Percentiles rank a stretch among this genome's conserved stretches.
Conservation (phyloP, 345 rosid genomes). For the Arabidopsis suecica region DNA sequence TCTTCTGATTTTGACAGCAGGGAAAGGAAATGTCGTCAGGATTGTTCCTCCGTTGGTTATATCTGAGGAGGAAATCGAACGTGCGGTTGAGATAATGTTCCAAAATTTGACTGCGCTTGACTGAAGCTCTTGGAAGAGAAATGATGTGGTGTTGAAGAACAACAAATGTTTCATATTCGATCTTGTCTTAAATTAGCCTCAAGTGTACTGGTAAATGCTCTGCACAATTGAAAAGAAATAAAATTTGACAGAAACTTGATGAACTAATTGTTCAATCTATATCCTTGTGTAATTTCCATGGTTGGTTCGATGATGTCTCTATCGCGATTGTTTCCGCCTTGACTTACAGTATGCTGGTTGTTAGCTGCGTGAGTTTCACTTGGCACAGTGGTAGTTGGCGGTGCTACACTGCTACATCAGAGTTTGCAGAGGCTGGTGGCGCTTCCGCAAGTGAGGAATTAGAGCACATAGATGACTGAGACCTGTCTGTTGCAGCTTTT, state of each 20-base stretch:
- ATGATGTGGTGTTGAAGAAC: neutral
- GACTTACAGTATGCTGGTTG: neutral
- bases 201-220: neutral
- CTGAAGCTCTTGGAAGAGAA: neutral
- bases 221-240: neutral
- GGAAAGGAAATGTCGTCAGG: slow-evolving; percentile 87
- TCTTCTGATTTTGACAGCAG: slow-evolving; percentile 76
- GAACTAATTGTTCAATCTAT: neutral
- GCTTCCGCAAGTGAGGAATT: too few relatives aligned
- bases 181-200: neutral
- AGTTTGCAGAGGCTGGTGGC: too few relatives aligned
- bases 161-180: neutral
- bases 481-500: too few relatives aligned
- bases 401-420: too few relatives aligned
- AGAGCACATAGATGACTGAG: too few relatives aligned
- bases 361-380: neutral
- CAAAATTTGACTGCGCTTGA: slow-evolving; percentile 46
- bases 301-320: neutral
- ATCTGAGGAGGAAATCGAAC: slow-evolving; percentile 67
- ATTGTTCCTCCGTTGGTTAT: slow-evolving; percentile 89
- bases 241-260: neutral
- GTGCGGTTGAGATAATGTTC: slow-evolving; percentile 64
- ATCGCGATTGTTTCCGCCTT: neutral
- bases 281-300: neutral
- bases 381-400: too few relatives aligned